Base-by-base conservation (phyloP, 1,284 basidiomycete genomes). In the Trichosporon coremiiforme region DNA sequence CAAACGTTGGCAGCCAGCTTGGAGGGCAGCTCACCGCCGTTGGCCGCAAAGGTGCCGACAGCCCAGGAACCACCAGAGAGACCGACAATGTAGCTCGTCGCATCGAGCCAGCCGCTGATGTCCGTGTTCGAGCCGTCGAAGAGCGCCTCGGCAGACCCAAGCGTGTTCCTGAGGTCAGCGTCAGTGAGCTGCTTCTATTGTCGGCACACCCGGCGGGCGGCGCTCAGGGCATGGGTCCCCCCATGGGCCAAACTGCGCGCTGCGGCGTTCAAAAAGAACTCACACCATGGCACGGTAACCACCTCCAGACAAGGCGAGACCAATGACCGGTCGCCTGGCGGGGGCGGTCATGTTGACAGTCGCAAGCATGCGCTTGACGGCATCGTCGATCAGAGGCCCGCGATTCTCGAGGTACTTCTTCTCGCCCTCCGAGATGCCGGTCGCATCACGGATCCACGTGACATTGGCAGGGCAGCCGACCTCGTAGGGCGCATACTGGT, bases 201-300 rank as follows among this genome's bases (percentile, higher is more conserved):
- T 50, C 13, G 47, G n/a, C 7, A 9, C 47, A 17, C 33, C 2
- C 33, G 33, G 33, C 33, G 17, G 6, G 47, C 17, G 15, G 47
- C 8, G 47, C 47, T 20, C n/a, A 50, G 17, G 47, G 47, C n/a
- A 17, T 6, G n/a, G 47, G 17, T 13, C 41, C 41, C 8, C 35
- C 35, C 35, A 41, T 41, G 38, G 38, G 12, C 38, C 9, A 41
- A 12, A 35, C 33, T 35, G 33, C 33, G 33, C 33, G 33, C 33
- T 41, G 38, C 38, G 38, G 38, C 38, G 38, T 41, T 17, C 38
- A 12, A 41, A 17, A 15, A 17, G 38, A 60, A 60, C 55, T 60
- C 29, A 60, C 74, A 84, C 77, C 85, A 85, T 86, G 4, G 85
- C 85, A 10, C 85, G 74, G 67, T 85, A 83, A 1, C 85, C 85